Conservation (phyloP, 306 rosid genomes). For the Dicorynia guianensis region DNA sequence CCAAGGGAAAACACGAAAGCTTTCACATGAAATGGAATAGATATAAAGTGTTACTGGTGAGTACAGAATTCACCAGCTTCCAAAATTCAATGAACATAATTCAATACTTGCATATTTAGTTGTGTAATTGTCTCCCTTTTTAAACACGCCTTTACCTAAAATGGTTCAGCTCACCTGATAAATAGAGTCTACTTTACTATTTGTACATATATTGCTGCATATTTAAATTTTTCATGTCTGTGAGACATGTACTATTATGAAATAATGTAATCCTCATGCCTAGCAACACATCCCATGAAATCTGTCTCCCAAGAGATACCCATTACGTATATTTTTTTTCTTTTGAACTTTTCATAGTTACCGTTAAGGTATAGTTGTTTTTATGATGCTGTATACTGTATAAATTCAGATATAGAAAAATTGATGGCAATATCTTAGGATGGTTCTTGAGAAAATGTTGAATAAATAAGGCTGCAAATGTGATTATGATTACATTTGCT, state of each 20-base stretch:
- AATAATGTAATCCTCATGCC: neutral
- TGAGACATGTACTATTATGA: neutral
- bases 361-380: neutral
- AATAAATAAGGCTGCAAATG: neutral
- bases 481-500: neutral
- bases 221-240: neutral
- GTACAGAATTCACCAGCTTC: neutral
- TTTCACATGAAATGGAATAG: neutral
- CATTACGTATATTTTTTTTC: neutral
- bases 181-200: neutral
- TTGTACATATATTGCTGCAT: neutral
- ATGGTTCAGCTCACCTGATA: neutral
- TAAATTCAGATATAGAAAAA: neutral
- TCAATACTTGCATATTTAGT: constrained; percentile 12
- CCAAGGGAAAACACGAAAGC: neutral
- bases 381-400: neutral
- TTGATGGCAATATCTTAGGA: neutral
- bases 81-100: neutral
- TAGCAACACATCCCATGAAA: neutral
- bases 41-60: neutral
- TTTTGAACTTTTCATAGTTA: neutral
- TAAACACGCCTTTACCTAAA: neutral
- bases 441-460: neutral
- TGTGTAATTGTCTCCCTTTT: neutral
- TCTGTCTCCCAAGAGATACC: neutral